A percentile compares a stretch with the other conserved stretches of the same genome.
phyloP scores from a whole-genome alignment of 2,329 filamentous ascomycete genomes.

The Zopfia rhizophila region DNA sequence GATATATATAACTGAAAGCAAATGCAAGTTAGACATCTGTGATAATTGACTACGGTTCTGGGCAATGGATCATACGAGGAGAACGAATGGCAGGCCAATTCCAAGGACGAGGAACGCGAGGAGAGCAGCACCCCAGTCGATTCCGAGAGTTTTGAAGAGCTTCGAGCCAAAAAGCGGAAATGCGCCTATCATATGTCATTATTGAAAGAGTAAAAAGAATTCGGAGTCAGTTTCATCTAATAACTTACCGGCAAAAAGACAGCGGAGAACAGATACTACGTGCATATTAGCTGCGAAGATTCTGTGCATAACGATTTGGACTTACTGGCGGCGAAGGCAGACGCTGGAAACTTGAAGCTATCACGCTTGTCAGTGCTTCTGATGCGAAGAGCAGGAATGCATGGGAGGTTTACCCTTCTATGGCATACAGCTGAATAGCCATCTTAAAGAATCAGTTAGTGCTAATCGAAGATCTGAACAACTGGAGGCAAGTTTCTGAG shows the following conservation, averaged over 20 bases:
- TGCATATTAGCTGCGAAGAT: background rate
- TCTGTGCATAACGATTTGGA: background rate
- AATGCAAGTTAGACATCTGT: too few species aligned
- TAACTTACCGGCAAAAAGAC: constrained; percentile 23
- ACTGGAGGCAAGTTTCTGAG: too few species aligned
- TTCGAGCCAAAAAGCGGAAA: constrained; percentile 25
- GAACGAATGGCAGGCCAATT: constrained; percentile 20
- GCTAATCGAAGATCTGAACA: too few species aligned
- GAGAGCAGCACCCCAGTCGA: constrained; percentile 27
- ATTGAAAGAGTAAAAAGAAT: too few species aligned
- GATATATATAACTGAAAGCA: too few species aligned
- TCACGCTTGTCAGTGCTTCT: background rate
- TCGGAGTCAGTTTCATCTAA: too few species aligned
- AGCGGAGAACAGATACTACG: constrained; percentile 20
- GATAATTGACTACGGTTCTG: too few species aligned
- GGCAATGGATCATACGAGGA: too few species aligned
- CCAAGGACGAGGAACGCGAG: constrained; percentile 24
- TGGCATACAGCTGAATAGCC: constrained; percentile 20
- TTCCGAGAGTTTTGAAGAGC: constrained; percentile 18
- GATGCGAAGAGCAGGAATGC: background rate
- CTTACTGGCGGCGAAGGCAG: constrained; percentile 23
- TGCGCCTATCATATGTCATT: too few species aligned
- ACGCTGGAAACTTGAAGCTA: constrained; percentile 23
- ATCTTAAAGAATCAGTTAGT: too few species aligned
- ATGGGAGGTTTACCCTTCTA: constrained; percentile 15